These are phyloP conservation scores for Xylaria grammica DNA, from an alignment of 495 filamentous ascomycete genomes.

Conservation along the genomic window DNA sequence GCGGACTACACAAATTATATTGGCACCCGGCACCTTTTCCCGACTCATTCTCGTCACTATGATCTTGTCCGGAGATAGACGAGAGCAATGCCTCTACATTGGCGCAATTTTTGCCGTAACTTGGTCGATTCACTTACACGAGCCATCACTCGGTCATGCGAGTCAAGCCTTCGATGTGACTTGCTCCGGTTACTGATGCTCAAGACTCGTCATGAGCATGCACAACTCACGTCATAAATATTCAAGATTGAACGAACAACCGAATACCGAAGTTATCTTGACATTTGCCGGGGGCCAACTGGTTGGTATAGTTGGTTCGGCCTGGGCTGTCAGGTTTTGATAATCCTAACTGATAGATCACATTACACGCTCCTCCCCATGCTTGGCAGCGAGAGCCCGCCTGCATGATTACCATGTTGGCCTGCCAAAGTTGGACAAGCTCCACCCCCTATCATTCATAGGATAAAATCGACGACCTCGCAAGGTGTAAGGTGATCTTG, in stretches of 20 bases:
- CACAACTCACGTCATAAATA: background rate
- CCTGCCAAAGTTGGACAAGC: background rate
- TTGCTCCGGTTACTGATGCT: background rate
- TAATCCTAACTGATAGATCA: background rate
- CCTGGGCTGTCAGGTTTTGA: background rate
- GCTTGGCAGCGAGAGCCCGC: background rate
- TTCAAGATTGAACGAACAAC: background rate
- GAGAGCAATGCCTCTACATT: background rate
- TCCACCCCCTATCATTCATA: background rate
- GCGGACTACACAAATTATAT: background rate
- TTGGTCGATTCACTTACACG: background rate
- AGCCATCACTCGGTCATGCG: background rate
- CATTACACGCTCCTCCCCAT: background rate
- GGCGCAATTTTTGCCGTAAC: background rate
- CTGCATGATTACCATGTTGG: background rate
- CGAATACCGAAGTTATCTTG: background rate
- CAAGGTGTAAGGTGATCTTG: background rate
- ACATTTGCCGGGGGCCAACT: background rate
- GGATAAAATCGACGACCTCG: background rate
- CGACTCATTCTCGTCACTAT: too few species aligned
- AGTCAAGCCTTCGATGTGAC: background rate
- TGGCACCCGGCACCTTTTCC: background rate
- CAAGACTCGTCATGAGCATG: background rate
- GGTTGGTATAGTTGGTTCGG: background rate
- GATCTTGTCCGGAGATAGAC: background rate